phyloP scores from a whole-genome alignment of 139 green algal species.

The Micractinium conductrix region DNA sequence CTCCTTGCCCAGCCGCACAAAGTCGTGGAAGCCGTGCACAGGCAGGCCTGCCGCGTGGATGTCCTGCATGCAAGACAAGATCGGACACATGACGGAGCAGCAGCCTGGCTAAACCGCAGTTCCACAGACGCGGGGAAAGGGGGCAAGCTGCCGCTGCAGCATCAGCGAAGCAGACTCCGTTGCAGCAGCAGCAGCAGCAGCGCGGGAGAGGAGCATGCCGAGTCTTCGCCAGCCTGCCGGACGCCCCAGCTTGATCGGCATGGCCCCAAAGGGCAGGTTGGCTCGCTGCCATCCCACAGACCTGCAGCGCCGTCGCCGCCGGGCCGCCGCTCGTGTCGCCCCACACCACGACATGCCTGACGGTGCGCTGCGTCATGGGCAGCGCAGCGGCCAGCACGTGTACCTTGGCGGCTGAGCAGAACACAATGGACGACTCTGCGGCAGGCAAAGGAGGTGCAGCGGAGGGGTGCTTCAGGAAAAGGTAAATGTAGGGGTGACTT shows the following conservation, averaged over 20 bases:
- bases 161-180: too few relatives aligned
- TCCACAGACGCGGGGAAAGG: too few relatives aligned
- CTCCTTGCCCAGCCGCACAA: background rate
- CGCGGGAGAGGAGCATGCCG: background rate
- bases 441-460: too few relatives aligned
- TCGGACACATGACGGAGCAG: too few relatives aligned
- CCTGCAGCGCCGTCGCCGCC: background rate
- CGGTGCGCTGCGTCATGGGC: background rate
- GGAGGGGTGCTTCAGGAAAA: too few relatives aligned
- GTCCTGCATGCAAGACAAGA: background rate
- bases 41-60: background rate
- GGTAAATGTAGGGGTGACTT: too few relatives aligned
- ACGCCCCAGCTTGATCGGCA: too few relatives aligned
- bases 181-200: background rate
- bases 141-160: too few relatives aligned
- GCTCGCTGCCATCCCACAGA: too few relatives aligned
- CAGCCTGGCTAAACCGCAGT: too few relatives aligned
- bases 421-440: conserved; percentile 53
- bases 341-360: background rate
- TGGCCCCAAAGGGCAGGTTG: too few relatives aligned
- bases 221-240: background rate
- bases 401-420: conserved; percentile 24
- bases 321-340: background rate
- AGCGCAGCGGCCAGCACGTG: background rate
- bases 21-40: background rate